A percentile compares a stretch with the other conserved stretches of the same genome.
These are phyloP conservation scores for Apodospora peruviana DNA, from an alignment of 495 filamentous ascomycete species.

Conservation along the genomic window DNA sequence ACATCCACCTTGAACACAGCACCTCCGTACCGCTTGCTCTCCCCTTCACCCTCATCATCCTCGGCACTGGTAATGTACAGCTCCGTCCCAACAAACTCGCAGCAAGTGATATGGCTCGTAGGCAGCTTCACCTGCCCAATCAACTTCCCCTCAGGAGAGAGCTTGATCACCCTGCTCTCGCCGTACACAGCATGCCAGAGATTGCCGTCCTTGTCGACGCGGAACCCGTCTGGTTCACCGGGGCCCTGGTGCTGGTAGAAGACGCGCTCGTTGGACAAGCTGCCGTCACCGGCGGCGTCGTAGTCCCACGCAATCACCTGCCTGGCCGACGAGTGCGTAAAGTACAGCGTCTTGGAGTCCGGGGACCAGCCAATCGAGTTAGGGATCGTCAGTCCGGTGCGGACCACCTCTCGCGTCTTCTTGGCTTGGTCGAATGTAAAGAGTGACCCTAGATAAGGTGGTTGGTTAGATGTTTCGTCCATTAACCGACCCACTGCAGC, in stretches of 20 bases:
- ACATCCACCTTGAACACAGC: conserved; percentile 65
- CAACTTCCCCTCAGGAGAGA: conserved; percentile 58
- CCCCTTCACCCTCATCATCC: conserved; percentile 51
- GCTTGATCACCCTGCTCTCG: conserved; percentile 60
- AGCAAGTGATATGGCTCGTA: conserved; percentile 66
- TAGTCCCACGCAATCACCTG: conserved; percentile 74
- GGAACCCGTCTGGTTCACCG: conserved; percentile 69
- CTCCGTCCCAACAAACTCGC: conserved; percentile 66
- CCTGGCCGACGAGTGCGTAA: conserved; percentile 70
- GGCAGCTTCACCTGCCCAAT: conserved; percentile 62
- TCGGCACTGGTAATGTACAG: conserved; percentile 69
- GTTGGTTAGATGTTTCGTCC: too few relatives aligned
- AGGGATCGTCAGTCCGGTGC: conserved; percentile 60
- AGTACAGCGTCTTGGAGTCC: conserved; percentile 73
- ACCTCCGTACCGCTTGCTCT: conserved; percentile 59
- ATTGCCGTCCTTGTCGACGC: conserved; percentile 65
- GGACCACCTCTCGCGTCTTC: conserved; percentile 7
- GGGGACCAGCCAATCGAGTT: conserved; percentile 75
- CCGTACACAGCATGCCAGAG: conserved; percentile 78
- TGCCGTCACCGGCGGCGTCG: conserved; percentile 53
- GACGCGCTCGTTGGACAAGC: conserved; percentile 59
- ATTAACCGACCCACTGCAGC: too few relatives aligned
- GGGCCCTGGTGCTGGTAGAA: conserved; percentile 59
- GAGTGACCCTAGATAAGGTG: conserved; percentile 28
- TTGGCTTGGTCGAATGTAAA: conserved; percentile 29